Evolutionary conservation across 202 grass and related monocot genomes (phyloP).

Genomic region (Zizania palustris): DNA sequence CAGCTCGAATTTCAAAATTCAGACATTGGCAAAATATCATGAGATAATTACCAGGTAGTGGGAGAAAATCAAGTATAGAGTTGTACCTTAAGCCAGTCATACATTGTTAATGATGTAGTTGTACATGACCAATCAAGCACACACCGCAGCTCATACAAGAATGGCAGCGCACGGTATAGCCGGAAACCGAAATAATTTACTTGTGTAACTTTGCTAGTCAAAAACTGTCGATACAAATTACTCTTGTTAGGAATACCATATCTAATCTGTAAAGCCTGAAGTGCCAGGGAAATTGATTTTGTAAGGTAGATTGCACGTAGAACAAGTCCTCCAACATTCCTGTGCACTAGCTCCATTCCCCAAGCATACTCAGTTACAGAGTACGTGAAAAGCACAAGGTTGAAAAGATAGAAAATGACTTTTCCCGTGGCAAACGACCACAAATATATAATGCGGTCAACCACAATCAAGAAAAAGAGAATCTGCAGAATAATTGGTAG

Average conservation of each 20-base stretch:
- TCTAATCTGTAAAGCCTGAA: slow-evolving; percentile 93
- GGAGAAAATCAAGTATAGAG: slow-evolving; percentile 10
- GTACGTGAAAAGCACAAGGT: slow-evolving; percentile 92
- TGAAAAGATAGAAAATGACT: slow-evolving; percentile 98
- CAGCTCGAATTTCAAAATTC: background rate
- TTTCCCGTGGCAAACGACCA: slow-evolving; percentile 91
- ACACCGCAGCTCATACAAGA: slow-evolving; percentile 95
- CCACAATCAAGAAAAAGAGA: slow-evolving; percentile 98
- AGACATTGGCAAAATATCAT: background rate
- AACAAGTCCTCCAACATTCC: slow-evolving; percentile 74
- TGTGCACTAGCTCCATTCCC: slow-evolving; percentile 80
- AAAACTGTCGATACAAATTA: slow-evolving; percentile 94
- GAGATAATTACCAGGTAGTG: background rate
- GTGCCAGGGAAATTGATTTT: slow-evolving; percentile 83
- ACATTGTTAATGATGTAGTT: slow-evolving; percentile 95
- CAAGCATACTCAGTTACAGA: slow-evolving; percentile 97
- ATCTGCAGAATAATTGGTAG: slow-evolving; percentile 56
- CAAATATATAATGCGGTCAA: slow-evolving; percentile 97
- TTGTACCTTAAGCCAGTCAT: slow-evolving; percentile 97
- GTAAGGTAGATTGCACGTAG: slow-evolving; percentile 93
- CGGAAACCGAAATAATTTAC: slow-evolving; percentile 90
- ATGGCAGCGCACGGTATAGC: slow-evolving; percentile 86
- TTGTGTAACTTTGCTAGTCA: slow-evolving; percentile 97
- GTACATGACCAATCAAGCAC: slow-evolving; percentile 99
- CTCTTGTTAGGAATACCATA: slow-evolving; percentile 93